Conservation (phyloP, 768 basidiomycete species). For the Boletellus ananiceps region DNA sequence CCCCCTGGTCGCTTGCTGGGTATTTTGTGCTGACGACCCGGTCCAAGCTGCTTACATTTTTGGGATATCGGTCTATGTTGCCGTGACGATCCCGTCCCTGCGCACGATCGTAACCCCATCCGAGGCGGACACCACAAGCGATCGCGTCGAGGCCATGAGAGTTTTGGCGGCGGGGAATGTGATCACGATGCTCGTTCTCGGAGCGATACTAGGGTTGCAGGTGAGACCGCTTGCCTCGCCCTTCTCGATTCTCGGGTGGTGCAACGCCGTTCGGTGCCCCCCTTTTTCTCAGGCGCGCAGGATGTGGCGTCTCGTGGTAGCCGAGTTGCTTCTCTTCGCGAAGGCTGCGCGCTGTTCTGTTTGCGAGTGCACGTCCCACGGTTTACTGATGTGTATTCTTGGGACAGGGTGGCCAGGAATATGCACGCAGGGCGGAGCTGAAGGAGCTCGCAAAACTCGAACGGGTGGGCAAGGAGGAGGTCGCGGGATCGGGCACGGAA, state of each 20-base stretch:
- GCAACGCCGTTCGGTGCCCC: neutral
- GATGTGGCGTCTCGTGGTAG: conserved; percentile 6
- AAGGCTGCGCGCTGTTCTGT: conserved; percentile 6
- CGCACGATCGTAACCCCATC: conserved; percentile 67
- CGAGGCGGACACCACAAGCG: conserved; percentile 51
- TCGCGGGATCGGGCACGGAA: conserved; percentile 9
- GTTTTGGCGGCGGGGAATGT: conserved; percentile 85
- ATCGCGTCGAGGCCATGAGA: conserved; percentile 73
- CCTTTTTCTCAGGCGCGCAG: conserved; percentile 8
- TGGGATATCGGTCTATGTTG: conserved; percentile 72
- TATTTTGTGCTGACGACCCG: conserved; percentile 12
- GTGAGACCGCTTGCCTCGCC: conserved; percentile 37
- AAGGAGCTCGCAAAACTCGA: conserved; percentile 37
- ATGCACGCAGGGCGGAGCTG: conserved; percentile 60
- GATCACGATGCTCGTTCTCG: conserved; percentile 68
- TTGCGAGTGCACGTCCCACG: conserved; percentile 8
- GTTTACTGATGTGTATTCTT: conserved; percentile 10
- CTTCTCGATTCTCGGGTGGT: neutral
- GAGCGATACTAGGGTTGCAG: conserved; percentile 66
- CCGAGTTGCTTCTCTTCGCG: conserved; percentile 7
- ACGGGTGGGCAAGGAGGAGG: conserved; percentile 33
- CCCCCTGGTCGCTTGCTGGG: neutral
- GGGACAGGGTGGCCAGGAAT: conserved; percentile 81
- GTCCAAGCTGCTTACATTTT: conserved; percentile 67
- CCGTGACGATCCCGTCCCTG: conserved; percentile 75